phyloP scores from a whole-genome alignment of 345 rosid genomes.

The Rhodomyrtus tomentosa region DNA sequence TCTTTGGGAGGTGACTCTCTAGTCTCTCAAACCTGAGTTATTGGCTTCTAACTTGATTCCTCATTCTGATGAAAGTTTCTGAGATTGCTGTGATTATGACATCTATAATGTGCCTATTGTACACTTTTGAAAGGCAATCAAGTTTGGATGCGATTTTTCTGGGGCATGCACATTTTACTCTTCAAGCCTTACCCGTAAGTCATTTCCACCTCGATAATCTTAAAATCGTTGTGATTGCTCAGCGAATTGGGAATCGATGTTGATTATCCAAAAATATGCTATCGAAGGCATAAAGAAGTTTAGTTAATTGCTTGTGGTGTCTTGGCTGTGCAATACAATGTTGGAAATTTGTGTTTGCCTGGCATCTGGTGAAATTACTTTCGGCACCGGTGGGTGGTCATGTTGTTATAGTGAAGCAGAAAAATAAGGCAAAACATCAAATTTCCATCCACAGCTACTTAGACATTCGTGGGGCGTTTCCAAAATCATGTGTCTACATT shows the following conservation, averaged over 20 bases:
- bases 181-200: slow-evolving; percentile 85
- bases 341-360: background rate
- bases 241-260: background rate
- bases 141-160: slow-evolving; percentile 77
- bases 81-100: background rate
- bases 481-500: background rate
- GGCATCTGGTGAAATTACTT: background rate
- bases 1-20: slow-evolving; percentile 58
- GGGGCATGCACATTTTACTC: slow-evolving; percentile 54
- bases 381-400: background rate
- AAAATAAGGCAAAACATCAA: background rate
- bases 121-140: slow-evolving; percentile 48
- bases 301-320: background rate
- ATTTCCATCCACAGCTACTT: background rate
- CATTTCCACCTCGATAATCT: background rate
- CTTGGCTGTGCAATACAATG: background rate
- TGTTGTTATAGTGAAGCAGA: background rate
- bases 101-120: background rate
- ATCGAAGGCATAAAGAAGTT: background rate
- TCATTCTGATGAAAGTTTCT: background rate
- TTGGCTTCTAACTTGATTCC: background rate
- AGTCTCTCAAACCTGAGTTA: background rate
- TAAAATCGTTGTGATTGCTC: background rate
- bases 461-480: background rate
- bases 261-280: background rate